A percentile compares a stretch with the other conserved stretches of the same genome.
These are phyloP conservation scores for Diaporthe citriasiana DNA, from an alignment of 2,329 filamentous ascomycete species.

Conservation along the genomic window DNA sequence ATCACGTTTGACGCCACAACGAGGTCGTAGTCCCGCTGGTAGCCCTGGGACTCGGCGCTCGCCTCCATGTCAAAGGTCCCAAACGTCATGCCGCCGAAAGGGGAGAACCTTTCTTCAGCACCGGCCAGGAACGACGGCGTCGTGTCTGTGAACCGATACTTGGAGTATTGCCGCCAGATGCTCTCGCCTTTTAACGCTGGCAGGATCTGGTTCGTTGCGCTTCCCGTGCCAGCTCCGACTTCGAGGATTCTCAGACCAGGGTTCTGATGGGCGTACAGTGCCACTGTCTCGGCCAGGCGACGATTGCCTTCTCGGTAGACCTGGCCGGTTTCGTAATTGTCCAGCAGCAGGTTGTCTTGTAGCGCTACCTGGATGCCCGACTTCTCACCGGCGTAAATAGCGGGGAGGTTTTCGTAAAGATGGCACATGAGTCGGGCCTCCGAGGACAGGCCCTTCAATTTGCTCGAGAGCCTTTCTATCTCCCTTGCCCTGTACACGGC, in stretches of 20 bases:
- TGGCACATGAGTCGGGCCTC: conserved; percentile 10
- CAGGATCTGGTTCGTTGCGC: neutral
- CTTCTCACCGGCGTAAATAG: neutral
- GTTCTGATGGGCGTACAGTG: neutral
- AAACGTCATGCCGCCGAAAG: conserved; percentile 48
- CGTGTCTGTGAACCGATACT: conserved; percentile 43
- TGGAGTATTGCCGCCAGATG: conserved; percentile 26
- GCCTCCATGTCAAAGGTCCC: conserved; percentile 49
- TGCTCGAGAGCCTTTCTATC: neutral
- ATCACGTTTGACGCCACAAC: conserved; percentile 51
- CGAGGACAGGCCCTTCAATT: neutral
- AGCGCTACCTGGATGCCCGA: neutral
- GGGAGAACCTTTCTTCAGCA: conserved; percentile 50
- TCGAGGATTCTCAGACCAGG: neutral
- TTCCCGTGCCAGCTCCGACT: too few species aligned
- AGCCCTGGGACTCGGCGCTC: conserved; percentile 50
- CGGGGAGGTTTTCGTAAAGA: neutral
- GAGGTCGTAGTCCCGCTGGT: conserved; percentile 49
- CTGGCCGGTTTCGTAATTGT: conserved; percentile 18
- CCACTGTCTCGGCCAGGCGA: neutral
- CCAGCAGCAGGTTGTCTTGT: conserved; percentile 23
- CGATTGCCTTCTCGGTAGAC: neutral
- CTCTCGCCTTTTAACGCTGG: conserved; percentile 1
- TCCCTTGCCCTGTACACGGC: neutral
- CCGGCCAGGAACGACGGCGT: conserved; percentile 8